Conservation (phyloP, 768 basidiomycete species). For the Auriscalpium microsporum region DNA sequence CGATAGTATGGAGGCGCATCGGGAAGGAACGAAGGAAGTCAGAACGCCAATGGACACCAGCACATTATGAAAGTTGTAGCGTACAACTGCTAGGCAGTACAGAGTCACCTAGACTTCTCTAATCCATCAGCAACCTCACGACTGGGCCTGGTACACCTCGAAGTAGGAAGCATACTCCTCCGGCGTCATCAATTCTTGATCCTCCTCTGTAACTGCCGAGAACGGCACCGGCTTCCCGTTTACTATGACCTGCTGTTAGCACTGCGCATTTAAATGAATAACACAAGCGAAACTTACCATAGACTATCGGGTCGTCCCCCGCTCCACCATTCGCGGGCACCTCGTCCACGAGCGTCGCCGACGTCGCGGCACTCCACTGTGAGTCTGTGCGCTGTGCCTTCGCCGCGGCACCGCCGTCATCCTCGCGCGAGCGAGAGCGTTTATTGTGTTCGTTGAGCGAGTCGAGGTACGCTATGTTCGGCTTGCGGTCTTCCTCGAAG, state of each 20-base stretch:
- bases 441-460: constrained; percentile 67
- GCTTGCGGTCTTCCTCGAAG: constrained; percentile 62
- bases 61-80: no score
- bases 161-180: constrained; percentile 86
- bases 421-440: constrained; percentile 57
- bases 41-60: no score
- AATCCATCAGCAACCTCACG: neutral
- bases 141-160: constrained; percentile 50
- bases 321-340: constrained; percentile 3
- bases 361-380: constrained; percentile 21
- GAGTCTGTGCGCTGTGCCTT: constrained; percentile 12
- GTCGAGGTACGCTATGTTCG: constrained; percentile 56
- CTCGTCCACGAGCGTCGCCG: constrained; percentile 15
- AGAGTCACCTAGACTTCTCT: no score
- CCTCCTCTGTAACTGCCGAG: constrained; percentile 82
- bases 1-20: no score
- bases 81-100: no score
- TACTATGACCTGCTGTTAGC: constrained; percentile 36
- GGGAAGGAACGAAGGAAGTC: no score
- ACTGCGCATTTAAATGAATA: neutral
- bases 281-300: constrained; percentile 37
- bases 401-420: constrained; percentile 17
- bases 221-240: constrained; percentile 66
- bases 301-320: constrained; percentile 55
- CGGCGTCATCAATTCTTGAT: constrained; percentile 87